Conservation (phyloP, 306 rosid genomes). For the Malus asiatica region DNA sequence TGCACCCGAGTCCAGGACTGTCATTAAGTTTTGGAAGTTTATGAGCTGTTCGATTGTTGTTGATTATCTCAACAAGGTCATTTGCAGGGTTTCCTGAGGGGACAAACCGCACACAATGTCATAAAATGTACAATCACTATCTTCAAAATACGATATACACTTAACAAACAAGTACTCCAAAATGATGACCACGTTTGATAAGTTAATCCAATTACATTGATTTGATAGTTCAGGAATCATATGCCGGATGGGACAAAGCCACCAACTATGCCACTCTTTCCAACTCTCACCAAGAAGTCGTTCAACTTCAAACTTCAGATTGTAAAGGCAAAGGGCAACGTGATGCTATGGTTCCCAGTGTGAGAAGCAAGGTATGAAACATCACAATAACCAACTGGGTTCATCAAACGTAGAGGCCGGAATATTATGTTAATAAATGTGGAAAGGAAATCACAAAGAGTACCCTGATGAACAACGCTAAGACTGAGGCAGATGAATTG, state of each 20-base stretch:
- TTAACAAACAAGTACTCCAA: neutral
- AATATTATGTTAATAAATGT: neutral
- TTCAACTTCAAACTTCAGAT: neutral
- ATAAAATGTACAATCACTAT: neutral
- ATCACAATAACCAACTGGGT: neutral
- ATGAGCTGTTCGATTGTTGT: conserved; percentile 62
- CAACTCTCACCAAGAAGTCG: neutral
- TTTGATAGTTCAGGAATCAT: neutral
- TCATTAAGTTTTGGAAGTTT: conserved; percentile 54
- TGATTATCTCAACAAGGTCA: conserved; percentile 67
- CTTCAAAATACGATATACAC: neutral
- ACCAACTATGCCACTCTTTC: neutral
- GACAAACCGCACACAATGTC: conserved; percentile 6
- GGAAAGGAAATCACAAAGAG: neutral
- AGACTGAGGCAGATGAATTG: neutral
- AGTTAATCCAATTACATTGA: neutral
- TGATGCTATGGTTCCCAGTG: neutral
- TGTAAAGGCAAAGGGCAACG: neutral
- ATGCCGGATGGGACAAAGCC: neutral
- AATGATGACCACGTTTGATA: neutral
- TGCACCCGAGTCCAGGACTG: conserved; percentile 88
- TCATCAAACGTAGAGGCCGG: neutral
- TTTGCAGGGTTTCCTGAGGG: conserved; percentile 78
- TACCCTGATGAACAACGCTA: neutral
- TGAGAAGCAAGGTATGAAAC: neutral